Conservation (phyloP, 345 rosid genomes). For the Lenwebbia sp. region DNA sequence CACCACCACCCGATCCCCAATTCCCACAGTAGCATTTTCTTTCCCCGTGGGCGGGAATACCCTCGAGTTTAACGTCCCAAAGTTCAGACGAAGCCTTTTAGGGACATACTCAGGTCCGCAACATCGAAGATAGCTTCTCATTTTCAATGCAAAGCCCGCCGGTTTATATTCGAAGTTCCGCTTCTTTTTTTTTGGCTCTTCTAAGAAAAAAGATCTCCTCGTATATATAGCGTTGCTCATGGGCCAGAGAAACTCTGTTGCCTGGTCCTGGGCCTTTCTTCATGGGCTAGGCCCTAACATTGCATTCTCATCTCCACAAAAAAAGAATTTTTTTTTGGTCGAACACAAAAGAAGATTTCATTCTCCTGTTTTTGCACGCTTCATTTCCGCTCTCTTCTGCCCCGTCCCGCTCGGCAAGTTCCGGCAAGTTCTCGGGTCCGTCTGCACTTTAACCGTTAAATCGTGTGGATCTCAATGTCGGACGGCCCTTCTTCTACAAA, state of each 20-base stretch:
- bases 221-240: neutral
- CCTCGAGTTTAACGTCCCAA: too few relatives aligned
- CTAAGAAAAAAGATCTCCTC: too few relatives aligned
- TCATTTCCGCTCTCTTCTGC: neutral
- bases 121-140: neutral
- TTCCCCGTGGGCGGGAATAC: too few relatives aligned
- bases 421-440: too few relatives aligned
- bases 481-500: neutral
- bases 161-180: neutral
- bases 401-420: neutral
- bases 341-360: neutral
- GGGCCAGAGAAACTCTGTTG: neutral
- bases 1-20: too few relatives aligned
- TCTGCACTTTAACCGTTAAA: neutral
- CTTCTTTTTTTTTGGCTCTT: too few relatives aligned
- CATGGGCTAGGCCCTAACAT: neutral
- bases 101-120: too few relatives aligned
- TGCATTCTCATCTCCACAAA: neutral
- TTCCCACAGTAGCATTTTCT: too few relatives aligned
- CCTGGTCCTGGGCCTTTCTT: neutral
- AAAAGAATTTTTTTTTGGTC: neutral
- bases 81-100: too few relatives aligned
- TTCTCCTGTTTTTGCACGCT: neutral
- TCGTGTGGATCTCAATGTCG: neutral
- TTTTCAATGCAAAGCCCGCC: neutral